phyloP scores from a whole-genome alignment of 2,329 filamentous ascomycete species.

The Aspergillus ruber region DNA sequence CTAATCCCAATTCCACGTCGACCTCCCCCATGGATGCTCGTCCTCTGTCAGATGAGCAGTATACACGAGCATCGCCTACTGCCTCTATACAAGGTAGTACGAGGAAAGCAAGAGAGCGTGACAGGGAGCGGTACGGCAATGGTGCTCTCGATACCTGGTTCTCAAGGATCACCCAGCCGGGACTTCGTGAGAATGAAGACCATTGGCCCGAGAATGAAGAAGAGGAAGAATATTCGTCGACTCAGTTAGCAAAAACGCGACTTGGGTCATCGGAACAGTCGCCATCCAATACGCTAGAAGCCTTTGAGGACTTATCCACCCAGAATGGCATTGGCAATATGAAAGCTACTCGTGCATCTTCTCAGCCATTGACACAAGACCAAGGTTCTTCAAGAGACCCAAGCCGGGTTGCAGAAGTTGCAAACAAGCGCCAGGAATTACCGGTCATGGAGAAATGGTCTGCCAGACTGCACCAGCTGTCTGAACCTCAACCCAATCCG shows the following conservation, averaged over 20 bases:
- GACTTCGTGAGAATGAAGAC: neutral
- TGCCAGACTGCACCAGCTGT: constrained; percentile 13
- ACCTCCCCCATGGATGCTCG: constrained; percentile 7
- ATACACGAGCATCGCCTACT: constrained; percentile 6
- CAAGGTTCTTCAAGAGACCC: neutral
- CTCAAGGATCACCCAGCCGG: constrained; percentile 9
- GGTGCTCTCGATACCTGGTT: constrained; percentile 29
- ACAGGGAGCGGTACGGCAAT: constrained; percentile 16
- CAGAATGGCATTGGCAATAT: neutral
- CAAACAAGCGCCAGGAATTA: constrained; percentile 10
- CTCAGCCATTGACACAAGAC: neutral
- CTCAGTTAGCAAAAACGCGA: constrained; percentile 8
- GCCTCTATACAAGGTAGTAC: neutral
- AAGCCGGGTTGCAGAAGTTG: neutral
- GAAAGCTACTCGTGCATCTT: neutral
- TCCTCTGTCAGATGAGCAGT: neutral
- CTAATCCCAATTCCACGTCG: constrained; percentile 6
- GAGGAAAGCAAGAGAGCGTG: constrained; percentile 12
- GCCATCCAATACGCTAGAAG: neutral
- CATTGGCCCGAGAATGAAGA: neutral
- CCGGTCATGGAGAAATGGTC: constrained; percentile 20
- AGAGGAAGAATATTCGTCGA: constrained; percentile 4
- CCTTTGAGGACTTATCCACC: neutral
- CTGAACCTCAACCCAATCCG: constrained; percentile 5
- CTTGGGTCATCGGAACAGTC: constrained; percentile 5